Percentiles rank a stretch among this genome's conserved stretches.
Evolutionary conservation across 2,329 filamentous ascomycete genomes (phyloP).

Genomic region (Diaporthe capsici): DNA sequence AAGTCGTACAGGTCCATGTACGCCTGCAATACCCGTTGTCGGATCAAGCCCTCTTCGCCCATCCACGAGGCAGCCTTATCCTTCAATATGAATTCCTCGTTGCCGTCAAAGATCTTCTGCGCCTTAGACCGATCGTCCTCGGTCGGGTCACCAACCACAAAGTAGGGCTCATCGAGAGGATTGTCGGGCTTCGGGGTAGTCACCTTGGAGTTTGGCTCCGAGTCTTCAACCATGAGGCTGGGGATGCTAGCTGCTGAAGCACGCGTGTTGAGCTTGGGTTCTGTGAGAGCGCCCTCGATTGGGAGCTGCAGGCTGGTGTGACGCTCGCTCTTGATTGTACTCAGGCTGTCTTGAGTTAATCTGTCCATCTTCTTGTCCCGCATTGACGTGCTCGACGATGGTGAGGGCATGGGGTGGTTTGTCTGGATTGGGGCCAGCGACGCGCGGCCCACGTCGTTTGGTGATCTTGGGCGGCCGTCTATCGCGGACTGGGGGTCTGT

Average conservation of each 20-base stretch:
- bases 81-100: conserved; percentile 84
- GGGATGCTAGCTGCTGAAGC: conserved; percentile 53
- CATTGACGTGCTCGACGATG: conserved; percentile 24
- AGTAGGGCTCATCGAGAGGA: conserved; percentile 70
- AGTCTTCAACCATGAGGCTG: conserved; percentile 60
- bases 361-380: conserved; percentile 41
- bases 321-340: conserved; percentile 51
- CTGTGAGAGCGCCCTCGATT: conserved; percentile 57
- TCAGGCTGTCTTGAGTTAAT: conserved; percentile 40
- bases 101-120: conserved; percentile 85
- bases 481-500: not conserved
- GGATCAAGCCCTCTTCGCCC: conserved; percentile 78
- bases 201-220: conserved; percentile 55
- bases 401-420: conserved; percentile 25
- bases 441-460: conserved; percentile 14
- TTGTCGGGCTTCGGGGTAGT: conserved; percentile 49
- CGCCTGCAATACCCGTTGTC: conserved; percentile 74
- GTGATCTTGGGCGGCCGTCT: not conserved
- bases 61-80: conserved; percentile 89
- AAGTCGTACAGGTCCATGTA: conserved; percentile 97
- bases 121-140: conserved; percentile 84
- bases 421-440: conserved; percentile 36
- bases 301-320: conserved; percentile 57
- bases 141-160: conserved; percentile 70
- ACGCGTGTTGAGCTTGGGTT: conserved; percentile 49